phyloP scores from a whole-genome alignment of 2,329 filamentous ascomycete species.

The Xylaria sp. region DNA sequence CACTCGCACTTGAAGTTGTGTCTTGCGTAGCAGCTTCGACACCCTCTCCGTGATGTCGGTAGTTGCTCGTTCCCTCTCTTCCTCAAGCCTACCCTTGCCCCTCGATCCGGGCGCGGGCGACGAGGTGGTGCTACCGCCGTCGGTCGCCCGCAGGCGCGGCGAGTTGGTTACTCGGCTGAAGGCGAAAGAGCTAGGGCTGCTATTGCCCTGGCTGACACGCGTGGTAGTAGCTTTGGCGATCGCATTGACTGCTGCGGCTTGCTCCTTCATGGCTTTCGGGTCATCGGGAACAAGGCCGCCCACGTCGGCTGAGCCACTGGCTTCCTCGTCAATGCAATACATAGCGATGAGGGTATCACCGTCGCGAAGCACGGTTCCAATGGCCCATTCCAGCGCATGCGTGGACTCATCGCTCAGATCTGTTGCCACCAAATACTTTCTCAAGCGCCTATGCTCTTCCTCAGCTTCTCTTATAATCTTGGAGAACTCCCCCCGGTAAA shows the following conservation, averaged over 20 bases:
- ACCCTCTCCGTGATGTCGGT: conserved; percentile 86
- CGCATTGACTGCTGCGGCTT: conserved; percentile 75
- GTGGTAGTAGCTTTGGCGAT: conserved; percentile 55
- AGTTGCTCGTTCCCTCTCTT: conserved; percentile 83
- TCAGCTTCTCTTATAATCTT: conserved; percentile 81
- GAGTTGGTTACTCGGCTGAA: conserved; percentile 48
- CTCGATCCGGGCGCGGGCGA: conserved; percentile 63
- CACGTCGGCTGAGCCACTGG: conserved; percentile 62
- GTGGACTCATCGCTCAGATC: conserved; percentile 94
- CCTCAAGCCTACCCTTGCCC: conserved; percentile 71
- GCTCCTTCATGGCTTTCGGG: conserved; percentile 78
- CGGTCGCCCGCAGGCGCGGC: conserved; percentile 53
- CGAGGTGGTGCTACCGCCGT: conserved; percentile 50
- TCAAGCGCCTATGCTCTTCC: conserved; percentile 79
- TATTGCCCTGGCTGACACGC: conserved; percentile 43
- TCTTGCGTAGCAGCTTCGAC: conserved; percentile 88
- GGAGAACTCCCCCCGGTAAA: conserved; percentile 87
- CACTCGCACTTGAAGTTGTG: conserved; percentile 88
- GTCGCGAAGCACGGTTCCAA: conserved; percentile 92
- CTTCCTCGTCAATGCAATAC: conserved; percentile 92
- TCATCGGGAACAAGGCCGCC: conserved; percentile 75
- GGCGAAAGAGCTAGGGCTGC: conserved; percentile 45
- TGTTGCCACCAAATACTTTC: conserved; percentile 95
- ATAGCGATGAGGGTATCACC: conserved; percentile 94
- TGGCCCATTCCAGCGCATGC: conserved; percentile 96